phyloP scores from a whole-genome alignment of 257 asterid genomes.

The Leonotis leonurus region DNA sequence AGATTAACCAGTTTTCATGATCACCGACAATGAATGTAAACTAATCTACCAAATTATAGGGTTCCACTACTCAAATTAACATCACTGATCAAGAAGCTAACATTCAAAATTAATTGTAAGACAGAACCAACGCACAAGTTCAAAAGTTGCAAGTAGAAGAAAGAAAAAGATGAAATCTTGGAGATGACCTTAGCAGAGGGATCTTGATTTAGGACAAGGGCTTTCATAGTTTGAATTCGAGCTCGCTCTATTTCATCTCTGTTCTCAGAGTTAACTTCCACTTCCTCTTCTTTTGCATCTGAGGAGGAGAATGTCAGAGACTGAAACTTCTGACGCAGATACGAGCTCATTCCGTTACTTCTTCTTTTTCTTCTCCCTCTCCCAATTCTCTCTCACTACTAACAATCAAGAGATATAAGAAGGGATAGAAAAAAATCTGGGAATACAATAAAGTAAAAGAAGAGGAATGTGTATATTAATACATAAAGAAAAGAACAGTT shows the following conservation, averaged over 20 bases:
- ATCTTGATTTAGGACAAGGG: constrained; percentile 29
- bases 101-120: not conserved
- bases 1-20: not conserved
- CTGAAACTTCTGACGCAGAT: constrained; percentile 55
- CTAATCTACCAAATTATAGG: not conserved
- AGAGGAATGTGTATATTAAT: too few relatives aligned
- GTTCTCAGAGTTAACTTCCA: constrained; percentile 8
- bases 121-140: not conserved
- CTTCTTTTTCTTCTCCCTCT: not conserved
- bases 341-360: constrained; percentile 57
- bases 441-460: not conserved
- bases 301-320: constrained; percentile 24
- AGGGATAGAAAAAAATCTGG: not conserved
- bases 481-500: too few relatives aligned
- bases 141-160: not conserved
- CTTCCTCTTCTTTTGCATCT: constrained; percentile 21
- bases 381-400: constrained; percentile 5
- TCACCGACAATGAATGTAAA: not conserved
- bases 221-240: constrained; percentile 28
- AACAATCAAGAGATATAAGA: not conserved
- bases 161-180: constrained; percentile 9
- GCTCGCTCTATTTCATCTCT: constrained; percentile 30
- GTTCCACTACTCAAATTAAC: not conserved
- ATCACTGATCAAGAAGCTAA: not conserved
- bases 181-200: constrained; percentile 41